phyloP scores from a whole-genome alignment of 805 yeast species.

The Hanseniaspora mollemarum region DNA sequence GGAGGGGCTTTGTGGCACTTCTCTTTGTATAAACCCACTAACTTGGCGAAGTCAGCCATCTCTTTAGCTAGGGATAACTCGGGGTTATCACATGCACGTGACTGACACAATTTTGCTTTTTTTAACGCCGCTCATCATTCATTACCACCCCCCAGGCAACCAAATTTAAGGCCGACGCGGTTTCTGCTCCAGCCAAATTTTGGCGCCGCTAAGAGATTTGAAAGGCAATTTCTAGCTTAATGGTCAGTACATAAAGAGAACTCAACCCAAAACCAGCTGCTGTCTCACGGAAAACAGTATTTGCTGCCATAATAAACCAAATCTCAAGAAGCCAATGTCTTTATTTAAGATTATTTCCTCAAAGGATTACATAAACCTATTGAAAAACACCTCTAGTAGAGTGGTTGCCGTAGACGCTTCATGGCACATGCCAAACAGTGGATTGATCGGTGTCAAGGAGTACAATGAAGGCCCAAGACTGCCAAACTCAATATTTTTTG shows the following conservation, averaged over 20 bases:
- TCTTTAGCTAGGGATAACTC: no score
- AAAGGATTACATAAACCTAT: constrained; percentile 21
- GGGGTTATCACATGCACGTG: no score
- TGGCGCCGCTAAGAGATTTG: no score
- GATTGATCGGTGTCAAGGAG: constrained; percentile 49
- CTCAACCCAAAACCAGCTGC: no score
- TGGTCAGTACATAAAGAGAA: no score
- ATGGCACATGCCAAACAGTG: constrained; percentile 80
- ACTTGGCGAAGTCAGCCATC: no score
- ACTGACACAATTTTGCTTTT: not conserved
- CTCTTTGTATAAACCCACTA: no score
- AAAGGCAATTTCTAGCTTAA: no score
- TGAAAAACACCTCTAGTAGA: constrained; percentile 22
- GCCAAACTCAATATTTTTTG: constrained; percentile 60
- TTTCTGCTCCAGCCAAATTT: no score
- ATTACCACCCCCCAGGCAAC: not conserved
- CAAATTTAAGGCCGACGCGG: no score
- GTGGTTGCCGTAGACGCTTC: constrained; percentile 69
- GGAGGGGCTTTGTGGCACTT: no score
- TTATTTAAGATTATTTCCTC: constrained; percentile 26
- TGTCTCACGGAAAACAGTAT: not conserved
- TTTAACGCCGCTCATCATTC: not conserved
- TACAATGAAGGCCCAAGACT: constrained; percentile 45
- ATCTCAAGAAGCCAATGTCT: constrained; percentile 18
- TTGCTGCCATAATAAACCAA: no score